Percentiles rank a stretch among this genome's conserved stretches.
Conservation (phyloP, 139 green algal species). For the Chlorella sp. region DNA sequence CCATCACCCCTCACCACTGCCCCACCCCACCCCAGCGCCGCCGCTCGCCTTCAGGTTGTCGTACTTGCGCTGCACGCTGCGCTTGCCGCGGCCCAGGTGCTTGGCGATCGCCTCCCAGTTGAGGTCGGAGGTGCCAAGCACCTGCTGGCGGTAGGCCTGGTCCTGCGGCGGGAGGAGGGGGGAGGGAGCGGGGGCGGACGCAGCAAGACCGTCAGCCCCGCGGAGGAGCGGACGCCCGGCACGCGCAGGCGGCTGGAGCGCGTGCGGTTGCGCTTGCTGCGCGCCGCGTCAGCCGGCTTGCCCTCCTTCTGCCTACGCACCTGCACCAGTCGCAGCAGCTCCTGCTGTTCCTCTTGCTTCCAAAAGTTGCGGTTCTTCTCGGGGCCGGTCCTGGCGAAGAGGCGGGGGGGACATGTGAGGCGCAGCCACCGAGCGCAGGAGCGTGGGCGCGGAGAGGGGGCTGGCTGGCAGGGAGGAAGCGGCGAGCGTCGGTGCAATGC, state of each 20-base stretch:
- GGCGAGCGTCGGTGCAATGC: neutral
- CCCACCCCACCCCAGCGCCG: too few species aligned
- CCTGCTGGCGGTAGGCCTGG: constrained; percentile 13
- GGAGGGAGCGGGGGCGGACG: too few species aligned
- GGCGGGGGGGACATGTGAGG: neutral
- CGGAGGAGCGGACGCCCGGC: too few species aligned
- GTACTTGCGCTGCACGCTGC: constrained; percentile 44
- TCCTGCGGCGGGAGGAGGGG: too few species aligned
- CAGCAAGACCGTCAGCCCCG: too few species aligned
- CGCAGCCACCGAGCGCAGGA: neutral
- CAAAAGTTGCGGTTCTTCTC: constrained; percentile 43
- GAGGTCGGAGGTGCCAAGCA: constrained; percentile 31
- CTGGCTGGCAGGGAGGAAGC: neutral
- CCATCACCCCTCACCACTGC: neutral
- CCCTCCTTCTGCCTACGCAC: neutral
- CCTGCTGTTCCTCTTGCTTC: constrained; percentile 39
- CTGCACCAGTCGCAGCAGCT: constrained; percentile 38
- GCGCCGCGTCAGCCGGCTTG: neutral
- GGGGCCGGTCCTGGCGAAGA: constrained; percentile 4
- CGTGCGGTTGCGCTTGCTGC: too few species aligned
- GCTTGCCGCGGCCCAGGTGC: constrained; percentile 43
- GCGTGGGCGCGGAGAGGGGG: neutral
- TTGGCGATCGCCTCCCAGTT: constrained; percentile 47
- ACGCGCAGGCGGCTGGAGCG: too few species aligned
- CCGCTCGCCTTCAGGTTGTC: constrained; percentile 52